Percentiles rank a stretch among this genome's conserved stretches.
Conservation (phyloP, 2,329 filamentous ascomycete species). For the Albophoma yamanashiensis region DNA sequence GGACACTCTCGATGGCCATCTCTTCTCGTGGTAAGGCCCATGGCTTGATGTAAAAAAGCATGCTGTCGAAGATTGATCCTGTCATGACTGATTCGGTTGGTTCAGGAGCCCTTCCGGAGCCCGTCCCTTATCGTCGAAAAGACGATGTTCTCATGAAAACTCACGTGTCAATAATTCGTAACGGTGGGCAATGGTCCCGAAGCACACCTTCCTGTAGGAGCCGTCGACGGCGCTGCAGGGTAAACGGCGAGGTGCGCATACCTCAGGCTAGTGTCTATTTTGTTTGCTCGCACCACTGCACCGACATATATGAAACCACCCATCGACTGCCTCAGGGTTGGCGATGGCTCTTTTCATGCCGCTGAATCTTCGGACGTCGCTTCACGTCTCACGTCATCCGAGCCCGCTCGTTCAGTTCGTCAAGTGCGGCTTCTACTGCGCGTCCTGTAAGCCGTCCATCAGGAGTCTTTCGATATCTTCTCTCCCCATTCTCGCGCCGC, state of each 20-base stretch:
- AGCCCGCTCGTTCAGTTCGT: too few species aligned
- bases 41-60: background rate
- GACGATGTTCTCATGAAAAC: background rate
- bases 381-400: background rate
- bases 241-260: background rate
- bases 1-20: constrained; percentile 2
- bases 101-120: background rate
- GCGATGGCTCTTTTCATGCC: background rate
- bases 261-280: background rate
- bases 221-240: background rate
- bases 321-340: background rate
- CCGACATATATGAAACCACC: background rate
- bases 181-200: background rate
- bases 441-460: background rate
- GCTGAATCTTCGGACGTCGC: background rate
- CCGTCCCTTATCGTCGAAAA: too few species aligned
- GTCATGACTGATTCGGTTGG: background rate
- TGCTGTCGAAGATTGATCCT: background rate
- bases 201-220: background rate
- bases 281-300: background rate
- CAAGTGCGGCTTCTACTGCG: too few species aligned
- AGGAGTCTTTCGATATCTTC: constrained; percentile 5
- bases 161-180: background rate
- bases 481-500: constrained; percentile 15
- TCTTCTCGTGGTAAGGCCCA: constrained; percentile 8